Evolutionary conservation across 495 filamentous ascomycete species (phyloP).

Genomic region (Trichocladium antarcticum): DNA sequence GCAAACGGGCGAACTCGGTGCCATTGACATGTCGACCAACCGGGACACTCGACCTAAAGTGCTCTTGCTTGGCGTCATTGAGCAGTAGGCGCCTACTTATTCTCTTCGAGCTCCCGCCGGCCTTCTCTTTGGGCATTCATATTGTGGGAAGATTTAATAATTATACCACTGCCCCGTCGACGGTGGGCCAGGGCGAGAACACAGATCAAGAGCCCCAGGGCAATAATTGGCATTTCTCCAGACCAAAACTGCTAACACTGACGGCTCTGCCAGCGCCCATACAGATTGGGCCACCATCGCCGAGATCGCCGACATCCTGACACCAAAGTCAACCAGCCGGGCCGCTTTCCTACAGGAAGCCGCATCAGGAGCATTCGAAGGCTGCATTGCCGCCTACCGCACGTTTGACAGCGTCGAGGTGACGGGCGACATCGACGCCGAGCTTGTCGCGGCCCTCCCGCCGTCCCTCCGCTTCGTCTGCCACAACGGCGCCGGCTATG

Average conservation of each 20-base stretch:
- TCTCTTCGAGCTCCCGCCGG: background rate
- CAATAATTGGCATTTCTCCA: background rate
- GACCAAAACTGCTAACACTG: background rate
- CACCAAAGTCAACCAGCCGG: constrained; percentile 17
- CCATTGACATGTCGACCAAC: background rate
- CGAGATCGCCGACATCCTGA: constrained; percentile 21
- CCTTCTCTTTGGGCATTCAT: too few relatives aligned
- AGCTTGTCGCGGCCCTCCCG: constrained; percentile 56
- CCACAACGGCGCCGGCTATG: constrained; percentile 82
- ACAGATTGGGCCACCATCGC: constrained; percentile 18
- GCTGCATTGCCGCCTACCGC: constrained; percentile 58
- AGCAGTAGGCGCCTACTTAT: constrained; percentile 21
- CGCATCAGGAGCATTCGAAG: constrained; percentile 54
- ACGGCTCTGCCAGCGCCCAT: constrained; percentile 17
- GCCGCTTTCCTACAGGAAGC: constrained; percentile 62
- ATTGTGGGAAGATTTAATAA: too few relatives aligned
- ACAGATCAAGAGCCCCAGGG: background rate
- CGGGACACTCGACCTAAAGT: constrained; percentile 17
- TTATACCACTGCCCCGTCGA: too few relatives aligned
- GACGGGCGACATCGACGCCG: constrained; percentile 59
- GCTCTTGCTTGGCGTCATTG: constrained; percentile 25
- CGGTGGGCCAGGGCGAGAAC: too few relatives aligned
- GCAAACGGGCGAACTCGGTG: too few relatives aligned
- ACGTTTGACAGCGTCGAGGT: constrained; percentile 57
- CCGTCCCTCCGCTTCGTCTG: constrained; percentile 61